Evolutionary conservation across 129 eudicot genomes (phyloP).

Genomic region (Smallanthus sonchifolius): DNA sequence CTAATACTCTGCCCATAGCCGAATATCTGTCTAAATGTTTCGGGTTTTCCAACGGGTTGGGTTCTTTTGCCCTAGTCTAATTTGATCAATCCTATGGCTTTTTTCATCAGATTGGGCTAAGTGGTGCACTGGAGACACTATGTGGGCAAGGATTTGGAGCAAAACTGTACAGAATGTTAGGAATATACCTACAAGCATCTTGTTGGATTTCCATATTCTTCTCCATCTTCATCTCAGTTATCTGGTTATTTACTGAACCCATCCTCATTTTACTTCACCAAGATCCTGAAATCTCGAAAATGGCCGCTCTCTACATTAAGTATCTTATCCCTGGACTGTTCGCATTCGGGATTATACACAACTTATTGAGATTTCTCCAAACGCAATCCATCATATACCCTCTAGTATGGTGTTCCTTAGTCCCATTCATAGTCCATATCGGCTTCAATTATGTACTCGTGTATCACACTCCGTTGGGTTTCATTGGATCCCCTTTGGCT

Average conservation of each 20-base stretch:
- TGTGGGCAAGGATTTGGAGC: slow-evolving; percentile 99
- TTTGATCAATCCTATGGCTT: background rate
- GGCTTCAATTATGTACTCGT: slow-evolving; percentile 54
- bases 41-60: background rate
- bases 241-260: slow-evolving; percentile 69
- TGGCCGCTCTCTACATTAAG: slow-evolving; percentile 58
- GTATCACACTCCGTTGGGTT: slow-evolving; percentile 48
- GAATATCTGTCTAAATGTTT: background rate
- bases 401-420: slow-evolving; percentile 50
- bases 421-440: slow-evolving; percentile 54
- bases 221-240: slow-evolving; percentile 43
- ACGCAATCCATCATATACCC: slow-evolving; percentile 69
- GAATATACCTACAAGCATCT: slow-evolving; percentile 76
- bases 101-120: slow-evolving; percentile 59
- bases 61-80: background rate
- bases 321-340: slow-evolving; percentile 68
- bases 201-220: slow-evolving; percentile 61
- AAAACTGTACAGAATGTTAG: slow-evolving; percentile 47
- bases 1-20: background rate
- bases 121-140: slow-evolving; percentile 89
- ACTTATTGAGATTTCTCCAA: slow-evolving; percentile 77
- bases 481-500: slow-evolving; percentile 67
- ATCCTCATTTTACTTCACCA: slow-evolving; percentile 56
- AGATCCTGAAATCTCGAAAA: slow-evolving; percentile 55
- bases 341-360: slow-evolving; percentile 60